A percentile compares a stretch with the other conserved stretches of the same genome.
Evolutionary conservation across 352 stramenopile genomes (phyloP).

Genomic region (Phytophthora tentaculata): DNA sequence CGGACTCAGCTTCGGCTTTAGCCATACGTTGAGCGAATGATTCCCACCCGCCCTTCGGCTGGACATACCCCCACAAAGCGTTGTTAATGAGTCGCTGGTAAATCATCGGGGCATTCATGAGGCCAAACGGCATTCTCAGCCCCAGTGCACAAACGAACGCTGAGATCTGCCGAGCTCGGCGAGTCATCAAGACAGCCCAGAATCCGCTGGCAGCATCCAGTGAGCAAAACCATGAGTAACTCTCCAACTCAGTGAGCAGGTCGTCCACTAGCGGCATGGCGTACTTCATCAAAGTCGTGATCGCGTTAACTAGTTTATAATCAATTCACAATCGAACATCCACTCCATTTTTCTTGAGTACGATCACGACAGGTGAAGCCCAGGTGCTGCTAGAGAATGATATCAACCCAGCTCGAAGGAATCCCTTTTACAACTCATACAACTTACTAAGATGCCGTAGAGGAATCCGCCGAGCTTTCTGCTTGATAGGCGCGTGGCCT

Average conservation of each 20-base stretch:
- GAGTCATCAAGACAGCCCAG: conserved; percentile 10
- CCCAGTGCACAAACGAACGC: neutral
- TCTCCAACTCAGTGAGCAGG: neutral
- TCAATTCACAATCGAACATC: conserved; percentile 6
- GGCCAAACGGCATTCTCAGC: neutral
- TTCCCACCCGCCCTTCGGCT: neutral
- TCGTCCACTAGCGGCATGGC: conserved; percentile 2
- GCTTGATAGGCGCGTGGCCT: neutral
- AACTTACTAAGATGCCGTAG: neutral
- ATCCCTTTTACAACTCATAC: neutral
- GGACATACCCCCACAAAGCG: neutral
- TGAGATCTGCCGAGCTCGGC: neutral
- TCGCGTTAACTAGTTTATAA: conserved; percentile 3
- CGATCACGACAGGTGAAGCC: neutral
- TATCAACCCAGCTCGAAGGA: neutral
- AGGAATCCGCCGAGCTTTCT: neutral
- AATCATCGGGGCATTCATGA: neutral
- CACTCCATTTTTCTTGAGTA: conserved; percentile 1
- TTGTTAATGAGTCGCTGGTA: conserved; percentile 2
- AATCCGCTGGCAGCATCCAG: neutral
- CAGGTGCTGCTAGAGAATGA: neutral
- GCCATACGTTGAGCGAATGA: neutral
- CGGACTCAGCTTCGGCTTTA: neutral
- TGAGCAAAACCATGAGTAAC: neutral
- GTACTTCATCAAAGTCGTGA: neutral